These are phyloP conservation scores for Hyaloscypha hepaticicola DNA, from an alignment of 495 filamentous ascomycete species.

Conservation along the genomic window DNA sequence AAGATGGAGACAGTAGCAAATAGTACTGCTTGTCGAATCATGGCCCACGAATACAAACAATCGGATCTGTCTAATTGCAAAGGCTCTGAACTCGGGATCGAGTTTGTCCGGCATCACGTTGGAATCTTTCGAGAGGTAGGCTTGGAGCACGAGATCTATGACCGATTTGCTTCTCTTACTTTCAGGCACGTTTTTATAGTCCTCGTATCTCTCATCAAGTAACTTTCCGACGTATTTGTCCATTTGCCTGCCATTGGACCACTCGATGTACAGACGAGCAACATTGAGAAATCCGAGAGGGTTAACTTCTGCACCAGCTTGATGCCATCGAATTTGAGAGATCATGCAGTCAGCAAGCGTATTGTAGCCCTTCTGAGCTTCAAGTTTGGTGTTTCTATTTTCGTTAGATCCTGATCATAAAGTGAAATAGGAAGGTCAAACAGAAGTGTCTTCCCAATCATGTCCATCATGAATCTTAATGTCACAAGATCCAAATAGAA, in stretches of 20 bases:
- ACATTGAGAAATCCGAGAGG: not conserved
- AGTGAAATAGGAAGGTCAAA: not conserved
- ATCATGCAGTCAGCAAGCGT: not conserved
- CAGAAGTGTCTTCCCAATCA: conserved; percentile 36
- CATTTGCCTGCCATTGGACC: not conserved
- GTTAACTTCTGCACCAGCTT: not conserved
- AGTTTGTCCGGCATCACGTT: not conserved
- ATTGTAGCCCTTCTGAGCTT: not conserved
- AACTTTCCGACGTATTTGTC: not conserved
- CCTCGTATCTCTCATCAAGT: not conserved
- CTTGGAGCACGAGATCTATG: not conserved
- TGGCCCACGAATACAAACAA: not conserved
- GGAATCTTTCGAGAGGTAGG: not conserved
- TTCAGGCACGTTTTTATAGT: not conserved
- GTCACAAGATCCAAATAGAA: conserved; percentile 38
- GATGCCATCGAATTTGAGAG: not conserved
- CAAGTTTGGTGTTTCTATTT: not conserved
- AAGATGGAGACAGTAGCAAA: not conserved
- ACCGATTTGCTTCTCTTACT: not conserved
- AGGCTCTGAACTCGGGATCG: not conserved
- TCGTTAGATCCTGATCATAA: not conserved
- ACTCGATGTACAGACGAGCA: not conserved
- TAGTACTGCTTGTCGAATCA: not conserved
- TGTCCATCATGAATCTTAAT: conserved; percentile 41
- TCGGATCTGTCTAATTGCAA: not conserved